Evolutionary conservation across 306 rosid genomes (phyloP), one percentile per base, ranked within the genome.

Genomic region (Astragalus glycyphyllos): DNA sequence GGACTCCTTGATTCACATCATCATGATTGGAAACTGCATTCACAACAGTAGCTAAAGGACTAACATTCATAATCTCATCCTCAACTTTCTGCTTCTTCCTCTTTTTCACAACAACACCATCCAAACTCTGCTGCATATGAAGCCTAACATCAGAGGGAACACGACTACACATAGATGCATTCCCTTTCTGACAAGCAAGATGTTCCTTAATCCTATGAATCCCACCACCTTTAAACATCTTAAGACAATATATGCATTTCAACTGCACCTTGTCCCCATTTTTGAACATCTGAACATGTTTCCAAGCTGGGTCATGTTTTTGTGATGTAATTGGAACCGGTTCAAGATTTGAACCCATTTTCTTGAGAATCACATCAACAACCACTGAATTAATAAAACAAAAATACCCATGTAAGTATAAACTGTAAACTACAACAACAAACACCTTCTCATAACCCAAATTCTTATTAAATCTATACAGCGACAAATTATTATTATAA

Each of bases 201-300:
- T 93, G 97, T 76, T 90, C 98, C 80, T 93, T 93, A 71, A 93
- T 90, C 87, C 98, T 90, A 80, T 93, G 98, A 90, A 93, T 93
- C 78, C 97, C 98, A 57, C 96, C 98, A 78, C 98, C 98, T 81
- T 87, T 93, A 74, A 93, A 93, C 84, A 93, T 69, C 71, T 93
- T 90, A 62, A 59, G 68, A 83, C 98, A 93, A 70, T 93, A 90
- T 47, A 86, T 75, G 53, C 97, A 93, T 82, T 90, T 90, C 14
- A 93, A 85, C 71, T 88, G 93, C 45, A 87, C 83, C 79, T 86
- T 90, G 9, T 90, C 98, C 85, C 92, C 98, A 78, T 79, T 84
- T 82, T 82, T 90, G 77, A 85, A 93, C 96, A 93, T 84, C 75
- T 90, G 93, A 77, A 90, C 88, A 77, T 93, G 97, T 72, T 85